These are phyloP conservation scores for Gentiana straminea DNA, from an alignment of 257 asterid genomes.

Conservation along the genomic window DNA sequence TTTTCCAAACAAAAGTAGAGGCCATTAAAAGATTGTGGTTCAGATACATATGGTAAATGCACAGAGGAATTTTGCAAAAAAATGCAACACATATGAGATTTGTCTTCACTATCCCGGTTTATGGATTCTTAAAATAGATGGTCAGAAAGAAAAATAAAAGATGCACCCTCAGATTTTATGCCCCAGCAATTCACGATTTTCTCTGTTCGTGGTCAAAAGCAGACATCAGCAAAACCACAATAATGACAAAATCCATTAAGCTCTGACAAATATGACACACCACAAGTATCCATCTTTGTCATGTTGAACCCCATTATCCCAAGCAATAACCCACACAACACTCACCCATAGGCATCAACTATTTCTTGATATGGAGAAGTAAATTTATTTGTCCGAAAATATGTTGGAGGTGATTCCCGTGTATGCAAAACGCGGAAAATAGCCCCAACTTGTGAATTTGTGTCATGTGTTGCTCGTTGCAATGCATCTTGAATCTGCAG, in stretches of 20 bases:
- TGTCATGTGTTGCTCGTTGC: conserved; percentile 64
- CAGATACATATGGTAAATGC: no score
- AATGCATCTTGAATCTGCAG: conserved; percentile 79
- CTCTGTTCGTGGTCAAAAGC: no score
- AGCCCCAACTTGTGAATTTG: conserved; percentile 92
- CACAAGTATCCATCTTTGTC: no score
- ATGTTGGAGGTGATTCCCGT: conserved; percentile 94
- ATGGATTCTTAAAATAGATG: neutral
- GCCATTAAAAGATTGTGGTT: no score
- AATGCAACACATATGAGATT: neutral
- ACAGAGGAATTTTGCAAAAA: no score
- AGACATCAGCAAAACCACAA: no score
- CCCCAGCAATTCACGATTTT: no score
- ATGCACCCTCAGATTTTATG: no score
- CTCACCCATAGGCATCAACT: conserved; percentile 99
- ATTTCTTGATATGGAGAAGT: conserved; percentile 88
- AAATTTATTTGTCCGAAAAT: conserved; percentile 80
- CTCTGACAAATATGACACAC: no score
- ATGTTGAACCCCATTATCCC: no score
- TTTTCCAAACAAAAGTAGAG: no score
- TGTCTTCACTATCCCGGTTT: neutral
- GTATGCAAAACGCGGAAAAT: conserved; percentile 80
- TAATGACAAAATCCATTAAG: no score
- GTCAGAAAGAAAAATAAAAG: neutral
- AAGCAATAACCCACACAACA: conserved; percentile 1